A percentile compares a stretch with the other conserved stretches of the same genome.
These are phyloP conservation scores for Pseudogymnoascus sp. DNA, from an alignment of 2,329 filamentous ascomycete genomes.

Conservation along the genomic window DNA sequence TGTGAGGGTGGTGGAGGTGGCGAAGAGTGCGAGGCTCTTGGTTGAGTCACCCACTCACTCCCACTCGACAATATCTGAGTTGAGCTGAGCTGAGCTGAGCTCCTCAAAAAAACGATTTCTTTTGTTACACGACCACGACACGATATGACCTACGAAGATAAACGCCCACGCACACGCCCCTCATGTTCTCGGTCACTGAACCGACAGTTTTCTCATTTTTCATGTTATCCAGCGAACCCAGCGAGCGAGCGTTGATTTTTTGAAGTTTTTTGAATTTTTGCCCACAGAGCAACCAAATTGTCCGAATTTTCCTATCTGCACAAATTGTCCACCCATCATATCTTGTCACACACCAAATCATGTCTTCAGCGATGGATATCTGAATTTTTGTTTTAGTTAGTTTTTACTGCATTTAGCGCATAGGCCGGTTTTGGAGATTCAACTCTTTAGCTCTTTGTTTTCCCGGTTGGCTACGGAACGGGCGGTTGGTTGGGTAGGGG, in stretches of 20 bases:
- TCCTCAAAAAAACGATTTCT: slow-evolving; percentile 14
- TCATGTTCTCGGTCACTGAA: slow-evolving; percentile 10
- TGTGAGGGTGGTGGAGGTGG: slow-evolving; percentile 40
- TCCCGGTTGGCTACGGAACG: neutral
- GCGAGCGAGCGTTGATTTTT: neutral
- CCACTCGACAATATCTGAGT: neutral
- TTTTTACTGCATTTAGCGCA: neutral
- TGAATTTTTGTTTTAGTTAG: neutral
- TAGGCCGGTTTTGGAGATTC: neutral
- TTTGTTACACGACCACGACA: slow-evolving; percentile 18
- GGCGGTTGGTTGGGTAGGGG: neutral
- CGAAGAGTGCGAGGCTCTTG: slow-evolving; percentile 15
- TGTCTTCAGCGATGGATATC: neutral
- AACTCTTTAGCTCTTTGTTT: neutral
- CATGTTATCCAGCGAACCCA: neutral
- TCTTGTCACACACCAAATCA: neutral
- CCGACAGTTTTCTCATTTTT: neutral
- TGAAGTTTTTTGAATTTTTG: no score
- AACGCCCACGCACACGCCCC: slow-evolving; percentile 11
- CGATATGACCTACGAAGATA: slow-evolving; percentile 5
- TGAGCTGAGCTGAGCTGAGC: slow-evolving; percentile 14
- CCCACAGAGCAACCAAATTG: neutral
- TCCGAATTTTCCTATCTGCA: slow-evolving; percentile 13
- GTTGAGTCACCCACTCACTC: neutral
- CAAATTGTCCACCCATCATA: neutral